Base-by-base conservation (phyloP, 768 basidiomycete genomes). In the Infundibulicybe gibba region DNA sequence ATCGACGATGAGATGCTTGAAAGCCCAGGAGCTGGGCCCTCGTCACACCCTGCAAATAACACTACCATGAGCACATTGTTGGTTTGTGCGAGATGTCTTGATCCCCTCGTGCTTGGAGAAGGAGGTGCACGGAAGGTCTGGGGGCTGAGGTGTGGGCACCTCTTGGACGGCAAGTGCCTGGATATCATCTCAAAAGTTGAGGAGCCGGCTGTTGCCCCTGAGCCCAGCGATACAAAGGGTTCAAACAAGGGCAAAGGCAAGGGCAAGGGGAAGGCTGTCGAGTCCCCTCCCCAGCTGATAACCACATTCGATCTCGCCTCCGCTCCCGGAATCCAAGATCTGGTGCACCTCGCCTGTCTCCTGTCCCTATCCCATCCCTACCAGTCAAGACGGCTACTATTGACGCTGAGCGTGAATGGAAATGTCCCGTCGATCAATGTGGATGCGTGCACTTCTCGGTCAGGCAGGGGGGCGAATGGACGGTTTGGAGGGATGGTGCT, bases 81-180 rank as follows among this genome's bases (percentile, higher is more conserved):
- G 12, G 79, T 84, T 12, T 90, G 89, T 52, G 85, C 83, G 12
- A 67, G 65, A 9, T 91, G 89, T 50, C 63, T 75, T 17, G 82
- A 83, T 49, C 83, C 85, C 0, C 72, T 90, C 4, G 61, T 85
- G 9, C 67, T 85, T 21, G 71, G 75, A 40, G 68, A 69, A 1
- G 75, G 72, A 11, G 67, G 80, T n/a, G 64, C 68, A 13, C 67
- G 72, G 44, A 74, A 77, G 37, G 64, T 90, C 6, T 90, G 87
- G 88, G 80, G 76, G 1, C 63, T 91, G 49, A 70, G 85, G 34
- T 91, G 88, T 44, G 88, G 88, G 0, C 89, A 91, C 58, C 62
- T 91, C 54, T 71, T 90, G 0, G 88, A 90, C 52, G 89, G 86
- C 41, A 87, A 84, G 60, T 91, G 88, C 53, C 63, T 85, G 2